Evolutionary conservation across 2,329 filamentous ascomycete species (phyloP), one percentile per base, ranked within the genome.

Genomic region (Claviceps sp.): DNA sequence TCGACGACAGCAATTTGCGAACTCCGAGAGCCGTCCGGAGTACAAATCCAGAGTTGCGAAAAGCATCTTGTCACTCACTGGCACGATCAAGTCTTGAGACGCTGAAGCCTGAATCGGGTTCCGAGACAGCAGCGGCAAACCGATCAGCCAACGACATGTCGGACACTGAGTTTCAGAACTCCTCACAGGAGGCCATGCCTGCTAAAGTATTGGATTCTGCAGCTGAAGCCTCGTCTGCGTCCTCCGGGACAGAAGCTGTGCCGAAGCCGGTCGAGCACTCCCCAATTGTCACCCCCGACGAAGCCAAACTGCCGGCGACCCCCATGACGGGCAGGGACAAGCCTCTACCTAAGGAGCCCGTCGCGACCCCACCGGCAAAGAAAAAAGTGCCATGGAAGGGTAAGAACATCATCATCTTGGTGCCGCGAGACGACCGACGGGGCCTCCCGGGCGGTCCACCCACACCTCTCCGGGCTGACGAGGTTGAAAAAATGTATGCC

Each of bases 361-460:
- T 68, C 2, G 64, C 69, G 47, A 77, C 77, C 5, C 78, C 79
- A n/a, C 71, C 79, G 13, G 56, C 78, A 7, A 87, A 78, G 68
- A 89, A 86, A 64, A 87, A 84, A 67, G 73, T 90, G 2, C 75
- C 77, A 46, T 89, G 85, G 84, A 84, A 77, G 61, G 84, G 83
- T 53, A 89, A 88, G 69, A 82, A 79, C 54, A 87, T 88, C 50
- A 67, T 87, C 59, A 81, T 90, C 44, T 71, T 82, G 26, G 68
- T 90, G 20, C 87, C 86, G 5, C 70, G 77, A 46, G 81, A 87
- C 55, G 82, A 85, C 50, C 75, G 79, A 50, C 76, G 84, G 57
- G 84, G 84, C 20, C 72, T 75, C 44, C 70, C 72, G 1, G 78
- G 77, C 42, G 72, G 73, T 40, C 68, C 72, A 0, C 75, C 77